Evolutionary conservation across 306 rosid species (phyloP).

Genomic region (Lagenaria siceraria): DNA sequence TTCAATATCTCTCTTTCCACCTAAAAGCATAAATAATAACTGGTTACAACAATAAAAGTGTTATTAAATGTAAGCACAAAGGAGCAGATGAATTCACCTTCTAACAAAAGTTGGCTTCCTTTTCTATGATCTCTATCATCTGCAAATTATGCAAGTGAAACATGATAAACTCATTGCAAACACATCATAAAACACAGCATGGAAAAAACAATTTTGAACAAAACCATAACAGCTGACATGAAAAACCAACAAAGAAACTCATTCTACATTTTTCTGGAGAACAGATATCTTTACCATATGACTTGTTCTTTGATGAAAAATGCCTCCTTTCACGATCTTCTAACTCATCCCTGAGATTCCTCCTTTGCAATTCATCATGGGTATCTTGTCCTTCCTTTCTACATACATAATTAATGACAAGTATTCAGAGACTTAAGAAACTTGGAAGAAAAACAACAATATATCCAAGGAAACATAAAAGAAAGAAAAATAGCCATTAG

Average conservation of each 20-base stretch:
- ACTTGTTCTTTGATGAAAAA: constrained; percentile 76
- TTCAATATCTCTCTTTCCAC: constrained; percentile 59
- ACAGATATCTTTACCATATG: constrained; percentile 38
- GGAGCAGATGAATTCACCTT: constrained; percentile 36
- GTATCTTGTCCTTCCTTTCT: constrained; percentile 95
- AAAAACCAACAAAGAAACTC: not conserved
- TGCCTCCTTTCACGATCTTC: constrained; percentile 91
- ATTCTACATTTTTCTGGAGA: not conserved
- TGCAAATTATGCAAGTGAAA: constrained; percentile 23
- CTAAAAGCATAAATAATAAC: constrained; percentile 20
- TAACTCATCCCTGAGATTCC: constrained; percentile 77
- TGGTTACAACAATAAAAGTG: not conserved
- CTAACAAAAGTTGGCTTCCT: constrained; percentile 56
- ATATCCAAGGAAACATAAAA: not conserved
- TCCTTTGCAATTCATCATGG: constrained; percentile 63
- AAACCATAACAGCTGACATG: not conserved
- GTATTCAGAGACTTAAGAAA: not conserved
- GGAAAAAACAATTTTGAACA: not conserved
- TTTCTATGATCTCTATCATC: constrained; percentile 89
- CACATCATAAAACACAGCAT: not conserved
- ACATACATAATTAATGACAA: not conserved
- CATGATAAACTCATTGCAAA: constrained; percentile 4
- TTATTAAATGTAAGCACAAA: constrained; percentile 1
- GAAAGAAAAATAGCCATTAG: not conserved
- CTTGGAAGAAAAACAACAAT: not conserved